Evolutionary conservation across 1,284 basidiomycete species (phyloP).

Genomic region (Clitocybe nebularis): DNA sequence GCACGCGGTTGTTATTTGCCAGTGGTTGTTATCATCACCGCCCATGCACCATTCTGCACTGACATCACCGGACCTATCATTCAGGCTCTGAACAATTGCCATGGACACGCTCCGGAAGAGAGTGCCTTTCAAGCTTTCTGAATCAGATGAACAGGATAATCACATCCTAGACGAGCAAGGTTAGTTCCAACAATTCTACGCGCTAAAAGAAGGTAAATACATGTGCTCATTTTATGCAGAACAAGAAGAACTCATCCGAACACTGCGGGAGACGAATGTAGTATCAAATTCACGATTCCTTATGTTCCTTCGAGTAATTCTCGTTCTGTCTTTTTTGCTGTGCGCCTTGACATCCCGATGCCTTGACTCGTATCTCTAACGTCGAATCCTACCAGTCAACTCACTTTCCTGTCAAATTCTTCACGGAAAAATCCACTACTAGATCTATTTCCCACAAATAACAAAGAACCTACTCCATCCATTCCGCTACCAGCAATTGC

Average conservation of each 20-base stretch:
- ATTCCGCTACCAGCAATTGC: slow-evolving; percentile 39
- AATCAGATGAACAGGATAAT: slow-evolving; percentile 22
- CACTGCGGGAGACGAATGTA: slow-evolving; percentile 35
- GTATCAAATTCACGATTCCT: slow-evolving; percentile 35
- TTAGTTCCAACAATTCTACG: slow-evolving; percentile 16
- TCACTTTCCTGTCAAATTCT: slow-evolving; percentile 35
- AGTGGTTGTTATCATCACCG: too few relatives aligned
- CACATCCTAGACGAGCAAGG: slow-evolving; percentile 51
- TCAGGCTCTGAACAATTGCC: background rate
- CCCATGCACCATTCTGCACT: too few relatives aligned
- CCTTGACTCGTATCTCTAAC: slow-evolving; percentile 1
- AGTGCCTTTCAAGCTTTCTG: slow-evolving; percentile 38
- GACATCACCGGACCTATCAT: too few relatives aligned
- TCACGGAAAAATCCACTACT: slow-evolving; percentile 42
- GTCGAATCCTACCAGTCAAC: slow-evolving; percentile 30
- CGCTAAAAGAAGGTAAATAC: background rate
- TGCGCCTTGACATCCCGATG: slow-evolving; percentile 24
- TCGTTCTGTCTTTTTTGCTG: slow-evolving; percentile 43
- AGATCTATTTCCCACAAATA: slow-evolving; percentile 32
- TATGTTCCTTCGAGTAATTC: slow-evolving; percentile 31
- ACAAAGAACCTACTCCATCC: slow-evolving; percentile 18
- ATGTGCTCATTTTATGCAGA: slow-evolving; percentile 31
- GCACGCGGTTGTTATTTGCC: too few relatives aligned
- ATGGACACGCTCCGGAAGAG: slow-evolving; percentile 39
- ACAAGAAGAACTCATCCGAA: slow-evolving; percentile 47